These are phyloP conservation scores for Hemileccinum rubropunctum DNA, from an alignment of 768 basidiomycete species.

Conservation along the genomic window DNA sequence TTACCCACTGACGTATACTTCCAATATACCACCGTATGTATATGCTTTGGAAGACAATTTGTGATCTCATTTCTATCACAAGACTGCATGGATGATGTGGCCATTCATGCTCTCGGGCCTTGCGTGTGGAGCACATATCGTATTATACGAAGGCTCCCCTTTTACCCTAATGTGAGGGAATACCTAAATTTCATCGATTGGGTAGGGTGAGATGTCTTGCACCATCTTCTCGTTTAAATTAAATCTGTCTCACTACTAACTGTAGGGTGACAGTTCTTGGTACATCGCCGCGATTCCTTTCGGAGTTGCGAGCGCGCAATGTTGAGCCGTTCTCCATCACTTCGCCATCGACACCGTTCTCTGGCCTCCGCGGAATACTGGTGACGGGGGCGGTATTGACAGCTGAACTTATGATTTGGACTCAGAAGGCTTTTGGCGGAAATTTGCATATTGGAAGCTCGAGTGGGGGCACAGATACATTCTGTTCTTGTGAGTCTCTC, in stretches of 20 bases:
- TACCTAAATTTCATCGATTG: slow-evolving; percentile 59
- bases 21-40: slow-evolving; percentile 67
- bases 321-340: slow-evolving; percentile 42
- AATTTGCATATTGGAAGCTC: slow-evolving; percentile 50
- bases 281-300: slow-evolving; percentile 63
- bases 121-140: slow-evolving; percentile 48
- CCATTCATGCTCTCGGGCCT: slow-evolving; percentile 58
- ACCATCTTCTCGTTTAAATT: background rate
- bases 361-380: slow-evolving; percentile 49
- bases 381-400: slow-evolving; percentile 68
- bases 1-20: slow-evolving; percentile 57
- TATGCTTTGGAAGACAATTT: background rate
- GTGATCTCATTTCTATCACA: slow-evolving; percentile 22
- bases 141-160: slow-evolving; percentile 69
- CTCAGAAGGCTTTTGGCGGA: slow-evolving; percentile 52
- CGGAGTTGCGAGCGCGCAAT: slow-evolving; percentile 55
- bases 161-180: slow-evolving; percentile 53
- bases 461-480: slow-evolving; percentile 77
- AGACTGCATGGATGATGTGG: slow-evolving; percentile 86
- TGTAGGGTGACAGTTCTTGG: slow-evolving; percentile 40
- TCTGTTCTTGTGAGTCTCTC: slow-evolving; percentile 52
- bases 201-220: slow-evolving; percentile 41
- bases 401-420: slow-evolving; percentile 65
- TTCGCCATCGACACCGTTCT: slow-evolving; percentile 35
- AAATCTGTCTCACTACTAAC: slow-evolving; percentile 10